Base-by-base conservation (phyloP, 495 filamentous ascomycete genomes). In the Jackrogersella minutella region DNA sequence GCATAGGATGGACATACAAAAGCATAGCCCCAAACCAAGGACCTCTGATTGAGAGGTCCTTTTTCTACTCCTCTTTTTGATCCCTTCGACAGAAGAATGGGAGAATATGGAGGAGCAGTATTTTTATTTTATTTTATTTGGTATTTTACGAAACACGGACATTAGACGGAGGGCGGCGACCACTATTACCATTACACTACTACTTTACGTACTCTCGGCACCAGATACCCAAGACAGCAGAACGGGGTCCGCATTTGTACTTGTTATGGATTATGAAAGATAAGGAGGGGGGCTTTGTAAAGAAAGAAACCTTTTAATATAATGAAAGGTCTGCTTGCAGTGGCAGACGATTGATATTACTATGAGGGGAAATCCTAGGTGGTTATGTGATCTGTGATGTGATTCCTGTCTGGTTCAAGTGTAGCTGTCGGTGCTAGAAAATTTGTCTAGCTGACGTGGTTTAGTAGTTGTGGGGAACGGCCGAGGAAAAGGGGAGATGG, bases 1-100 rank as follows among this genome's bases (percentile, higher is more conserved):
- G 72, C 72, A 74, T 72, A 72, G 66, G 72, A 72, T 68, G 72
- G 69, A 68, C 63, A 62, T 55, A 64, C 55, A 69, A 69, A 69
- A 69, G 66, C 61, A 64, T 65, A 46, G 36, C 30, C 50, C 44
- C 46, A n/a, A 14, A 19, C 11, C 50, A 43, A 43, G 56, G 50
- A 40, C 21, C 36, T 55, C 24, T 2, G 37, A 31, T 34, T 37
- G 22, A 22, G 37, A 59, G 22, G 37, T 36, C 49, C 61, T 39
- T 50, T 37, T 37, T 43, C 3, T 6, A 14, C 41, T 34, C 11
- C 26, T 34, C 13, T 24, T 10, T 16, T 28, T 54, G 24, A 9
- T 26, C 10, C 28, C 44, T 59, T 6, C 11, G 16, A 11, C 11
- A 33, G 9, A 37, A 14, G 16, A 47, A 24, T 43, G 30, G 54